Evolutionary conservation across 331 rosid genomes (phyloP).

Genomic region (Arachis monticola): DNA sequence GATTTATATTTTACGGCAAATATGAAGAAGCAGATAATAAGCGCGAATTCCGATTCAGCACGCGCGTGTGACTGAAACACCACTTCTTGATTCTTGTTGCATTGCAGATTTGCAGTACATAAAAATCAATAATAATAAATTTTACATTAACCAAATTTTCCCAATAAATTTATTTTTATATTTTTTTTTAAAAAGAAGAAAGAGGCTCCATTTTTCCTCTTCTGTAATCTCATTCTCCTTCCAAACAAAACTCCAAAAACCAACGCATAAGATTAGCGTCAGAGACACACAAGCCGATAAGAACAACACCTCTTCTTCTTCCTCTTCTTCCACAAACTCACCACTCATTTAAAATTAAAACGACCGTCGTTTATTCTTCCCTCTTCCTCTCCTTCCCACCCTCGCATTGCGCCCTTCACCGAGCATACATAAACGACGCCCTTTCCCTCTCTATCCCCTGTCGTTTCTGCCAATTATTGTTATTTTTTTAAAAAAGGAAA

Average conservation of each 20-base stretch:
- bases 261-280: not conserved
- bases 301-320: not conserved
- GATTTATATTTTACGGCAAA: not conserved
- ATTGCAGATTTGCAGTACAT: not conserved
- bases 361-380: not conserved
- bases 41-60: slow-evolving; percentile 10
- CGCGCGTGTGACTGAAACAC: slow-evolving; percentile 31
- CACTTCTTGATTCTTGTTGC: not conserved
- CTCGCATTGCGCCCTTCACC: not conserved
- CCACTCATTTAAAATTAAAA: not conserved
- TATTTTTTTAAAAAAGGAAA: not conserved
- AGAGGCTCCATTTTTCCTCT: not conserved
- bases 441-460: not conserved
- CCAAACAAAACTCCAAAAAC: not conserved
- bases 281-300: slow-evolving; percentile 6
- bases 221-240: not conserved
- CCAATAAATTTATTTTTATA: no score
- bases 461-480: not conserved
- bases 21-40: not conserved
- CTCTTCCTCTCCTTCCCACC: not conserved
- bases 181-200: not conserved
- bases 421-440: not conserved
- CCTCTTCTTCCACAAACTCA: not conserved
- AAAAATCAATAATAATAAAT: not conserved
- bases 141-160: no score